A percentile compares a stretch with the other conserved stretches of the same genome.
Conservation (phyloP, 768 basidiomycete genomes). For the Pleurotus tuber-regium region DNA sequence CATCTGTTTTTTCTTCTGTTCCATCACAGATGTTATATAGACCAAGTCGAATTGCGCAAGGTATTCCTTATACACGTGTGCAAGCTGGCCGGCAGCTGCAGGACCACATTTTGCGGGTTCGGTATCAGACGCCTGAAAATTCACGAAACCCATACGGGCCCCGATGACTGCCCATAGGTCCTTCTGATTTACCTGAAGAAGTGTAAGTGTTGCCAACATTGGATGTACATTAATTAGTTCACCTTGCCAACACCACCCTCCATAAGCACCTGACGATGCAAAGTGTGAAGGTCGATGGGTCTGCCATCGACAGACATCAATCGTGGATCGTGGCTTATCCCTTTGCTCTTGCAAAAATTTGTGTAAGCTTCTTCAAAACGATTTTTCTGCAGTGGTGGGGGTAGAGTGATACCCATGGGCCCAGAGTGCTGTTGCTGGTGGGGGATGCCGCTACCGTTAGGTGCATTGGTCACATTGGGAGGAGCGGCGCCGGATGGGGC, state of each 20-base stretch:
- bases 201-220: constrained; percentile 7
- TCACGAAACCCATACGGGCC: constrained; percentile 62
- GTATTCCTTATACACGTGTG: constrained; percentile 58
- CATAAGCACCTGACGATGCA: constrained; percentile 59
- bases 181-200: constrained; percentile 46
- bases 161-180: constrained; percentile 68
- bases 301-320: constrained; percentile 50
- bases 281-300: constrained; percentile 53
- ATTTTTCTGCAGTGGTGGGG: constrained; percentile 45
- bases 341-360: constrained; percentile 42
- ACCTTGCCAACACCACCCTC: constrained; percentile 54
- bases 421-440: constrained; percentile 19
- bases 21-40: constrained; percentile 44
- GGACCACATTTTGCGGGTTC: constrained; percentile 66
- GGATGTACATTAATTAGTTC: constrained; percentile 17
- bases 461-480: neutral
- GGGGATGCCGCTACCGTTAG: constrained; percentile 17
- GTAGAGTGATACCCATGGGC: constrained; percentile 13
- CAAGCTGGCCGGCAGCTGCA: constrained; percentile 56
- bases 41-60: constrained; percentile 54
- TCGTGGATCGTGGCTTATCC: constrained; percentile 36
- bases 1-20: constrained; percentile 26
- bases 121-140: constrained; percentile 57
- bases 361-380: constrained; percentile 54
- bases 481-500: too few relatives aligned